Percentiles rank a stretch among this genome's conserved stretches.
phyloP scores from a whole-genome alignment of 2,329 filamentous ascomycete genomes.

The Cyclaneusma minus region DNA sequence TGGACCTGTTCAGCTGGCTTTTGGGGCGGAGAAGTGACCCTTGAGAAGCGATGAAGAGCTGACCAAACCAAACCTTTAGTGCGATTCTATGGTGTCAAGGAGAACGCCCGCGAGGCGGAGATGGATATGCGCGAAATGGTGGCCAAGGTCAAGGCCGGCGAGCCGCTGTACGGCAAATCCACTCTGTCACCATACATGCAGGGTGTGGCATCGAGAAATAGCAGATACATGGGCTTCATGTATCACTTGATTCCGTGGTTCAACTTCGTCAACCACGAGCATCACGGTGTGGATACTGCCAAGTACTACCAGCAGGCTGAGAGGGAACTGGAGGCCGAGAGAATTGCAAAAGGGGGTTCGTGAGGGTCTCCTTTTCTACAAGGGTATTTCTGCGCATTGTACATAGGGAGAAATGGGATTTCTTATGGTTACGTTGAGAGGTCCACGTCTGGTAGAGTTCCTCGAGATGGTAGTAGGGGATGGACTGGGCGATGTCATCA shows the following conservation, averaged over 20 bases:
- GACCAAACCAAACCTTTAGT: too few species aligned
- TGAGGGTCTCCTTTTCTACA: too few species aligned
- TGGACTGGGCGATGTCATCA: too few species aligned
- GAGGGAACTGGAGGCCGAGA: conserved; percentile 76
- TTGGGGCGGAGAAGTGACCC: conserved; percentile 1
- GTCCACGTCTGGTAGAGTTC: too few species aligned
- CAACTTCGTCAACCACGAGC: conserved; percentile 92
- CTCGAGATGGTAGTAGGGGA: too few species aligned
- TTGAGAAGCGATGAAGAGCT: too few species aligned
- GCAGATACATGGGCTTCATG: conserved; percentile 76
- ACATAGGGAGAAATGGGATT: too few species aligned
- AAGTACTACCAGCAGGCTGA: conserved; percentile 98
- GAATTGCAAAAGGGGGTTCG: conserved; percentile 18
- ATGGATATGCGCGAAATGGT: conserved; percentile 99
- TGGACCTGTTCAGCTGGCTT: conserved; percentile 1
- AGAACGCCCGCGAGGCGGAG: conserved; percentile 82
- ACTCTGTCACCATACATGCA: conserved; percentile 76
- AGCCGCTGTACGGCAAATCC: conserved; percentile 76
- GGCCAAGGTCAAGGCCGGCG: conserved; percentile 79
- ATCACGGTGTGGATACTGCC: conserved; percentile 94
- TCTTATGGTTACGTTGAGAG: too few species aligned
- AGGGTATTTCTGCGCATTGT: too few species aligned
- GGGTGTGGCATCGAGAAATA: conserved; percentile 83
- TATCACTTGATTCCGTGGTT: conserved; percentile 84
- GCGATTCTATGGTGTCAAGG: conserved; percentile 87